phyloP scores from a whole-genome alignment of 306 rosid genomes.

The barrel medic (Medicago truncatula) region DNA sequence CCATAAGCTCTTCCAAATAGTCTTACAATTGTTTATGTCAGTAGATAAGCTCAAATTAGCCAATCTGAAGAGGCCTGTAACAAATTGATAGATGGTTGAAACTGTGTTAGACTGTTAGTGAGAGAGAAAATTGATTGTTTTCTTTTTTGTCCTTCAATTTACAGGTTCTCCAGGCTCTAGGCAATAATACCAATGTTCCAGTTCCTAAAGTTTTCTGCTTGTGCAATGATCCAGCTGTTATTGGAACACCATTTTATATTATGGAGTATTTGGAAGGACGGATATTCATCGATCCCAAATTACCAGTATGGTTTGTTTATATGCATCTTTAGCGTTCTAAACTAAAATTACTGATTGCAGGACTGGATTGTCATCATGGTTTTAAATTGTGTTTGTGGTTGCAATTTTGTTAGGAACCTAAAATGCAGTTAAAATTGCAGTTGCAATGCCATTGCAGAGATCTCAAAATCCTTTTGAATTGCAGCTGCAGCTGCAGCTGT shows the following conservation, averaged over 20 bases:
- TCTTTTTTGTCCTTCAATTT: neutral
- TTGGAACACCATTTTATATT: constrained; percentile 88
- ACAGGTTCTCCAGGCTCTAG: constrained; percentile 88
- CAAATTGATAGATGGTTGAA: too few relatives aligned
- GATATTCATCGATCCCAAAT: constrained; percentile 70
- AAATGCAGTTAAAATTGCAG: neutral
- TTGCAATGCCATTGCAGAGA: neutral
- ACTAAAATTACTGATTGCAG: constrained; percentile 14
- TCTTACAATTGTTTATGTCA: too few relatives aligned
- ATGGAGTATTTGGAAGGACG: constrained; percentile 97
- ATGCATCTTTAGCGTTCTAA: constrained; percentile 15
- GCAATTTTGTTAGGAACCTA: neutral
- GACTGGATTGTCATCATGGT: neutral
- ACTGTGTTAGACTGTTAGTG: too few relatives aligned
- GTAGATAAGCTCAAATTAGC: too few relatives aligned
- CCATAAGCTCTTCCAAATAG: too few relatives aligned
- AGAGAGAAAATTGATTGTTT: neutral
- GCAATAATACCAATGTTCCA: constrained; percentile 71
- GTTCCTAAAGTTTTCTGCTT: constrained; percentile 86
- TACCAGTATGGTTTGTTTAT: constrained; percentile 64
- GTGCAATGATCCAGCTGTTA: constrained; percentile 77
- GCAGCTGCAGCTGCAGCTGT: neutral
- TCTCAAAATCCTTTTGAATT: neutral
- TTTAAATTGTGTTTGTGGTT: neutral
- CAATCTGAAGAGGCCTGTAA: too few relatives aligned